Conservation (phyloP, 2,329 filamentous ascomycete genomes). For the Apiospora saccharicola region DNA sequence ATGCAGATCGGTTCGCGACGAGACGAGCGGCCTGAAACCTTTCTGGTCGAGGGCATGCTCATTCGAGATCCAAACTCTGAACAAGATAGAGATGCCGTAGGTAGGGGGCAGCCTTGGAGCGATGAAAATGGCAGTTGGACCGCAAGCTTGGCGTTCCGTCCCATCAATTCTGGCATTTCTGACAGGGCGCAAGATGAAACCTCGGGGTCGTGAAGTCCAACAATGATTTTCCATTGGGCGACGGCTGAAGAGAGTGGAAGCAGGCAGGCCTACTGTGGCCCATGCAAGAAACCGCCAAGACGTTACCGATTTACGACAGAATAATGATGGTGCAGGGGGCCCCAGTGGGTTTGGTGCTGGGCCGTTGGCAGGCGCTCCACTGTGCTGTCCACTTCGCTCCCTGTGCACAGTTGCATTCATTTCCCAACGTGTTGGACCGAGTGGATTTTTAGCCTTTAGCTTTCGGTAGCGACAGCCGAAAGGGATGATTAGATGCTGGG, state of each 20-base stretch:
- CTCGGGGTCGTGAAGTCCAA: neutral
- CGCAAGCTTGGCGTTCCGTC: neutral
- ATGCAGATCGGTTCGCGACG: neutral
- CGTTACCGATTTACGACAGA: slow-evolving; percentile 16
- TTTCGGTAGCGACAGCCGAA: slow-evolving; percentile 10
- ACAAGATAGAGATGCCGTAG: neutral
- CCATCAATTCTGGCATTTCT: neutral
- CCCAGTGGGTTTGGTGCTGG: neutral
- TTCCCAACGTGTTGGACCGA: neutral
- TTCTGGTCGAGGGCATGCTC: neutral
- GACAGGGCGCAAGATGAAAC: slow-evolving; percentile 8
- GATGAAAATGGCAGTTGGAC: neutral
- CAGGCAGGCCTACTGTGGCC: neutral
- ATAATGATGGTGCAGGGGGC: neutral
- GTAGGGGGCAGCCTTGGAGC: neutral
- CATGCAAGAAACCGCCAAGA: slow-evolving; percentile 6
- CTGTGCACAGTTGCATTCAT: slow-evolving; percentile 1
- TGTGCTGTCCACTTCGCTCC: neutral
- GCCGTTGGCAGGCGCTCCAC: neutral
- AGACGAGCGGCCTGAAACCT: slow-evolving; percentile 12
- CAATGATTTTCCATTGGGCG: neutral
- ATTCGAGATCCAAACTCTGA: neutral
- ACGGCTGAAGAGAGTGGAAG: neutral
- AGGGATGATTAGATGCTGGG: neutral
- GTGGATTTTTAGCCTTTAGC: neutral